phyloP scores from a whole-genome alignment of 225 moss, liverwort and hornwort species.

The Climacium dendroides region DNA sequence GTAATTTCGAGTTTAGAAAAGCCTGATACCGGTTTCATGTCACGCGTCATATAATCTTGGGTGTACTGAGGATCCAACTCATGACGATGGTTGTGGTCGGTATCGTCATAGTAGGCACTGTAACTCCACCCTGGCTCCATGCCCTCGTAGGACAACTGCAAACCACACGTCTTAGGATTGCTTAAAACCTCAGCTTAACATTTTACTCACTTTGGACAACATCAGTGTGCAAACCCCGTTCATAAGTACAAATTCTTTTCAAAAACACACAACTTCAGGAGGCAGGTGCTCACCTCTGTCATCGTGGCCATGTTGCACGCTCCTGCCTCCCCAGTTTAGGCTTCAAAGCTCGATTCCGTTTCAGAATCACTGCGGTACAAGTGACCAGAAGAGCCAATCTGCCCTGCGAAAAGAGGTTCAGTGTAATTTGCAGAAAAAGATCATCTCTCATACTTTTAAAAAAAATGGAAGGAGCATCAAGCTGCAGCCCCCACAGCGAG shows the following conservation, averaged over 20 bases:
- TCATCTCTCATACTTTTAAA: background rate
- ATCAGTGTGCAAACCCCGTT: background rate
- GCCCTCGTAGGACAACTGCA: constrained; percentile 11
- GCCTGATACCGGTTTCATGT: constrained; percentile 8
- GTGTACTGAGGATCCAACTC: constrained; percentile 12
- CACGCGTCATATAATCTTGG: constrained; percentile 6
- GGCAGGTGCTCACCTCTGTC: constrained; percentile 16
- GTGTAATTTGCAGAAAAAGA: background rate
- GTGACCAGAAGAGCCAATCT: background rate
- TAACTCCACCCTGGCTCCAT: constrained; percentile 2
- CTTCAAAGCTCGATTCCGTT: background rate
- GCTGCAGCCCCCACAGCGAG: background rate
- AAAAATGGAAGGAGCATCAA: background rate
- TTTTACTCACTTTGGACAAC: background rate
- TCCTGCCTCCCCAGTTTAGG: background rate
- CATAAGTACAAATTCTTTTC: background rate
- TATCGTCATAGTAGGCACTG: constrained; percentile 3
- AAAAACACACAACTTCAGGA: background rate
- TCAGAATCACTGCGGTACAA: background rate
- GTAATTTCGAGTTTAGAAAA: background rate
- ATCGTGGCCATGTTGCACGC: constrained; percentile 5
- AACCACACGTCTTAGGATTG: background rate
- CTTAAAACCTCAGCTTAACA: background rate
- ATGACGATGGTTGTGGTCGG: constrained; percentile 5
- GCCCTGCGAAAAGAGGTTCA: background rate